Evolutionary conservation across 225 moss, liverwort and hornwort species (phyloP).

Genomic region (Polytrichum commune): DNA sequence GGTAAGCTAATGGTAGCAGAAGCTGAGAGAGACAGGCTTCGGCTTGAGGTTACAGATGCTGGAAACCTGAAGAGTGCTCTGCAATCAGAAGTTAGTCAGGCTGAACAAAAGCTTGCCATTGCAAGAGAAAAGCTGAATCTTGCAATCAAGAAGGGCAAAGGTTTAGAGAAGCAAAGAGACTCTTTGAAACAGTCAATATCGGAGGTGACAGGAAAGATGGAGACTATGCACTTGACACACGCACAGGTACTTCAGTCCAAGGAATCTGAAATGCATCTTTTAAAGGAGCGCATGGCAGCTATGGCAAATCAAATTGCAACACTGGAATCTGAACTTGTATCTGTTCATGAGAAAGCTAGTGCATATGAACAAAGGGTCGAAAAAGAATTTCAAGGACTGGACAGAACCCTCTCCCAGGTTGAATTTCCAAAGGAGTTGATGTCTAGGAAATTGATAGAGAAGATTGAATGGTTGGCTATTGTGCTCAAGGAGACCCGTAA

Average conservation of each 20-base stretch:
- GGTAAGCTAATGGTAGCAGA: conserved; percentile 39
- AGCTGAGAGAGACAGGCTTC: conserved; percentile 32
- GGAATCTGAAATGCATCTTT: conserved; percentile 40
- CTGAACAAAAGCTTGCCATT: conserved; percentile 59
- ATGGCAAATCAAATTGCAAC: conserved; percentile 31
- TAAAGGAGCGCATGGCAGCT: conserved; percentile 18
- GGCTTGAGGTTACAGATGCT: conserved; percentile 22
- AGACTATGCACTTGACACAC: conserved; percentile 28
- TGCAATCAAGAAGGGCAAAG: conserved; percentile 86
- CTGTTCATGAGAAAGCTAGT: conserved; percentile 24
- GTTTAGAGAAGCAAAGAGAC: conserved; percentile 70
- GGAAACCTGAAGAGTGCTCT: conserved; percentile 36
- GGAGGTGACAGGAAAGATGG: conserved; percentile 43
- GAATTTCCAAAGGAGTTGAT: conserved; percentile 33
- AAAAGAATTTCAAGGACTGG: conserved; percentile 42
- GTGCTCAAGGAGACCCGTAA: conserved; percentile 43
- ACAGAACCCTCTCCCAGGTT: conserved; percentile 32
- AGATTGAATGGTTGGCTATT: conserved; percentile 59
- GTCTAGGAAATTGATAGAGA: conserved; percentile 38
- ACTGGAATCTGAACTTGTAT: conserved; percentile 41
- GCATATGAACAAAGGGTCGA: conserved; percentile 37
- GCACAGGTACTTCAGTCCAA: conserved; percentile 44
- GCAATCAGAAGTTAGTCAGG: conserved; percentile 33
- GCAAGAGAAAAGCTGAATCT: conserved; percentile 72
- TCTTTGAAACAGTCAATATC: conserved; percentile 48